phyloP scores from a whole-genome alignment of 1,284 basidiomycete genomes.

The Ganoderma boninense region DNA sequence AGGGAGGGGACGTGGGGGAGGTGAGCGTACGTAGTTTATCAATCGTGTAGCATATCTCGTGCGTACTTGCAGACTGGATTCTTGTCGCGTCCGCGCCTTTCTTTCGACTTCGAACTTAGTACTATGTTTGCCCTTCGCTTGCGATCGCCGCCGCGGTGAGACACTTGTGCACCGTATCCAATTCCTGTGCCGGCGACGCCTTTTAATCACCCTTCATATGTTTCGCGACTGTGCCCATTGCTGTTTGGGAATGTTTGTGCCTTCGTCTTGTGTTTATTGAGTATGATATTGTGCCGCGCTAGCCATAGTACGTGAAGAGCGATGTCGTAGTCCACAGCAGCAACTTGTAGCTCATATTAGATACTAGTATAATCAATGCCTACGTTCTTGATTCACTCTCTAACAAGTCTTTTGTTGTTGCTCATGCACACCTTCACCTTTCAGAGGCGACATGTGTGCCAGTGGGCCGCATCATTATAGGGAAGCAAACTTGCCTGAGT shows the following conservation, averaged over 20 bases:
- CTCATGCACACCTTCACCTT: no score
- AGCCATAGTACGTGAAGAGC: background rate
- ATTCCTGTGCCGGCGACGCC: background rate
- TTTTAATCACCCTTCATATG: background rate
- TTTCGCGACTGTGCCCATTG: background rate
- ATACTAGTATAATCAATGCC: no score
- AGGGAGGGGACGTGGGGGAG: constrained; percentile 25
- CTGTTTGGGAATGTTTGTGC: background rate
- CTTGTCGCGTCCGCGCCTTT: background rate
- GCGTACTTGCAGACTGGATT: background rate
- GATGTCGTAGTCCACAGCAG: no score
- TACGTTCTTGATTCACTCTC: no score
- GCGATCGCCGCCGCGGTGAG: background rate
- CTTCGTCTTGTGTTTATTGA: constrained; percentile 14
- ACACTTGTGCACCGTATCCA: no score
- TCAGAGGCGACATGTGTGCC: no score
- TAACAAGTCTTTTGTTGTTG: no score
- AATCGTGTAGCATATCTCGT: constrained; percentile 8
- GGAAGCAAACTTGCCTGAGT: no score
- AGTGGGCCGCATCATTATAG: no score
- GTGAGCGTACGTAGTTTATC: constrained; percentile 8
- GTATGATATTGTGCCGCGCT: constrained; percentile 6
- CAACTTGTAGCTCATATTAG: no score
- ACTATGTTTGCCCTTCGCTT: background rate
- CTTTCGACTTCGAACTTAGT: no score